Evolutionary conservation across 495 filamentous ascomycete species (phyloP).

Genomic region (Clavariopsis aquatica): DNA sequence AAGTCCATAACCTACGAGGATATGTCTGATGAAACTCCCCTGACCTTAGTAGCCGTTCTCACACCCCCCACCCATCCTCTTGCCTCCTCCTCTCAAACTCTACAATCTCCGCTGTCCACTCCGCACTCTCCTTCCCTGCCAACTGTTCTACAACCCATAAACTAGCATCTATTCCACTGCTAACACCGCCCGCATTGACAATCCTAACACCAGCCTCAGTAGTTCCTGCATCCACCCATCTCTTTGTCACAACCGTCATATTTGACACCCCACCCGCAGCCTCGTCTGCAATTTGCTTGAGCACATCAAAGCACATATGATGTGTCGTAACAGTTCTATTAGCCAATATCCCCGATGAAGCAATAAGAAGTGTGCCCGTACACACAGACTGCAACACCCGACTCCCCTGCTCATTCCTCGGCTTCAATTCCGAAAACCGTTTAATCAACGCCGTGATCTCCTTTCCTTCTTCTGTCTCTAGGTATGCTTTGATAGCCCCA

Average conservation of each 20-base stretch:
- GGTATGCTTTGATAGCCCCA: conserved; percentile 36
- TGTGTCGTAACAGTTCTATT: conserved; percentile 23
- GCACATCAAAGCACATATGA: conserved; percentile 21
- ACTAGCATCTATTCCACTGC: conserved; percentile 29
- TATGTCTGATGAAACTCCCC: no score
- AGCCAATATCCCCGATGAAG: conserved; percentile 21
- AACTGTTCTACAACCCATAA: conserved; percentile 23
- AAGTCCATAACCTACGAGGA: no score
- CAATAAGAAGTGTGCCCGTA: conserved; percentile 26
- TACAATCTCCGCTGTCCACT: conserved; percentile 25
- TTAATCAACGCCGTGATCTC: conserved; percentile 42
- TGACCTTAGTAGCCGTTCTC: no score
- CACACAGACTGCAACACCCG: conserved; percentile 28
- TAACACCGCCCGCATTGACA: conserved; percentile 32
- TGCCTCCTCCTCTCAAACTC: conserved; percentile 32
- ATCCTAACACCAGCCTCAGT: conserved; percentile 31
- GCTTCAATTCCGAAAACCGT: conserved; percentile 40
- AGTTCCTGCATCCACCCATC: conserved; percentile 31
- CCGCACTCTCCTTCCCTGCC: conserved; percentile 25
- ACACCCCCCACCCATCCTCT: conserved; percentile 17
- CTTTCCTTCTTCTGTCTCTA: conserved; percentile 31
- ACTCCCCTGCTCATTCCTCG: conserved; percentile 14
- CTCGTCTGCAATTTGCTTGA: conserved; percentile 20
- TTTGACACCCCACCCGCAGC: conserved; percentile 19
- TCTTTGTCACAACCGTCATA: conserved; percentile 21